A percentile compares a stretch with the other conserved stretches of the same genome.
phyloP scores from a whole-genome alignment of 805 yeast genomes.

The Yamadazyma kitorensis region DNA sequence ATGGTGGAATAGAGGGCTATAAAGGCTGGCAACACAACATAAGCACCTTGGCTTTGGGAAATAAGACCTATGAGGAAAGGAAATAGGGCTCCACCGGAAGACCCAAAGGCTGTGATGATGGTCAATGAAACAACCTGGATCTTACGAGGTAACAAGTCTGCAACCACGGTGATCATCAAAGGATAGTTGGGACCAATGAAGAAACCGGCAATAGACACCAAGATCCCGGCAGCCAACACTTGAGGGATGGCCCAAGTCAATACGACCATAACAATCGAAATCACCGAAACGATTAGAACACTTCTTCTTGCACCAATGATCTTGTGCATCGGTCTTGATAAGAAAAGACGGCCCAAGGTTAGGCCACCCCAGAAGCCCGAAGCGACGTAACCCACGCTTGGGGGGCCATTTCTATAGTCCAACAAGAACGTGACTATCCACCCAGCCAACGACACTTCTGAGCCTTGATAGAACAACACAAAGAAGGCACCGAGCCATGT shows the following conservation, averaged over 20 bases:
- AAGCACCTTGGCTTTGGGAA: slow-evolving; percentile 45
- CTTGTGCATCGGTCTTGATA: slow-evolving; percentile 42
- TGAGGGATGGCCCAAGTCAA: slow-evolving; percentile 50
- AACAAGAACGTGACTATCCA: slow-evolving; percentile 70
- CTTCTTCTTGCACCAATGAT: slow-evolving; percentile 45
- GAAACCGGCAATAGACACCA: slow-evolving; percentile 51
- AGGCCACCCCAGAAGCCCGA: slow-evolving; percentile 75
- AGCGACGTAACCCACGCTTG: slow-evolving; percentile 58
- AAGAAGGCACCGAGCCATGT: slow-evolving; percentile 52
- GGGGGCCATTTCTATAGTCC: slow-evolving; percentile 48
- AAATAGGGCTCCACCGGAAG: slow-evolving; percentile 56
- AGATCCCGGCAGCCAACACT: slow-evolving; percentile 44
- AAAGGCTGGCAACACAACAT: slow-evolving; percentile 48
- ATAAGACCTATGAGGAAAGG: slow-evolving; percentile 53
- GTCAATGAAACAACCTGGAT: slow-evolving; percentile 51
- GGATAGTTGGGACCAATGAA: slow-evolving; percentile 68
- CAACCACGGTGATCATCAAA: slow-evolving; percentile 44
- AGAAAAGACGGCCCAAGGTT: slow-evolving; percentile 56
- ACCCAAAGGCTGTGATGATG: slow-evolving; percentile 53
- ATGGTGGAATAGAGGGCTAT: slow-evolving; percentile 35
- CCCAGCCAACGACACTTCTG: slow-evolving; percentile 67
- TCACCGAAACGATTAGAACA: slow-evolving; percentile 29
- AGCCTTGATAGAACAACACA: slow-evolving; percentile 64
- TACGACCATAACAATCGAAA: slow-evolving; percentile 37
- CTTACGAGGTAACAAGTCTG: slow-evolving; percentile 45